phyloP scores from a whole-genome alignment of 176 grass and related monocot genomes.

The Triticum monococcum region DNA sequence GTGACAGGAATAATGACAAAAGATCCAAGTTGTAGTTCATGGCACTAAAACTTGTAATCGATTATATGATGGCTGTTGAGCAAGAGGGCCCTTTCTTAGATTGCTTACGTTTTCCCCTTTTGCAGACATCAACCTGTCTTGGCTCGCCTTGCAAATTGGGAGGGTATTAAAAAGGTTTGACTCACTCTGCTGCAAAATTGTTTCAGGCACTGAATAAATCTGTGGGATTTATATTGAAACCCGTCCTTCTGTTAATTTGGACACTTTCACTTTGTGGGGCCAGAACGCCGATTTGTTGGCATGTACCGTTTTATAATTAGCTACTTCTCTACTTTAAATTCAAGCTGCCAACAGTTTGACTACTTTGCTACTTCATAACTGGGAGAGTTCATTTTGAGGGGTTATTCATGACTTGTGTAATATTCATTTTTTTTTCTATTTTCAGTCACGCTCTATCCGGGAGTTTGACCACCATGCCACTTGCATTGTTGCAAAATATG shows the following conservation, averaged over 20 bases:
- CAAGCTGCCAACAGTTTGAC: slow-evolving; percentile 1
- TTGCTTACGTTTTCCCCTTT: slow-evolving; percentile 18
- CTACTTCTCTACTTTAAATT: neutral
- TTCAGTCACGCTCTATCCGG: slow-evolving; percentile 76
- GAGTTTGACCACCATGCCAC: slow-evolving; percentile 95
- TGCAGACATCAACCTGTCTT: slow-evolving; percentile 80
- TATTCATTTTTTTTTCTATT: slow-evolving; percentile 28
- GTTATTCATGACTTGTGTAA: slow-evolving; percentile 18
- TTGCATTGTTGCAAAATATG: slow-evolving; percentile 76
- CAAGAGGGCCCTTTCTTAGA: neutral
- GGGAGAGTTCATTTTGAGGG: neutral
- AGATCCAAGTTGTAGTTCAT: neutral
- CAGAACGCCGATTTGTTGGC: neutral
- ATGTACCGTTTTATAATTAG: neutral
- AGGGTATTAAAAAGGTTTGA: slow-evolving; percentile 83
- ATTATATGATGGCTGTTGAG: slow-evolving; percentile 7
- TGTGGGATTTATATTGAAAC: slow-evolving; percentile 18
- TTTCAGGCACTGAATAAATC: slow-evolving; percentile 2
- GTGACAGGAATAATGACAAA: neutral
- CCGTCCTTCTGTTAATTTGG: neutral
- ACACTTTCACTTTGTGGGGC: neutral
- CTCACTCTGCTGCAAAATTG: slow-evolving; percentile 10
- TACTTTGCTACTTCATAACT: neutral
- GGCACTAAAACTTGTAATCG: neutral
- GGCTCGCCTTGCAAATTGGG: slow-evolving; percentile 93